phyloP scores from a whole-genome alignment of 306 rosid genomes.

The Neltuma alba region DNA sequence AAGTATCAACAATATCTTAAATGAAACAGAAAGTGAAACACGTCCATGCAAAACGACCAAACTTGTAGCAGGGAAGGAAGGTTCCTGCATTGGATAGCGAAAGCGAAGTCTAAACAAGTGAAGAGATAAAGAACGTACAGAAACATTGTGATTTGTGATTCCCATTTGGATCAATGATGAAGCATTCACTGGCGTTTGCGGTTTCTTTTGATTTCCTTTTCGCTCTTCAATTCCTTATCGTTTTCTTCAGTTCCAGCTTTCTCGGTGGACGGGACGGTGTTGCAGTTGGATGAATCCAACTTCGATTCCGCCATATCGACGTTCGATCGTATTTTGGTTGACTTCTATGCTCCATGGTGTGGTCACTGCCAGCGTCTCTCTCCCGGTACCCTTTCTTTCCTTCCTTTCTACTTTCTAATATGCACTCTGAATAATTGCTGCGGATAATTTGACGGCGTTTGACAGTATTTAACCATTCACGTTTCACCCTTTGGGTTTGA shows the following conservation, averaged over 20 bases:
- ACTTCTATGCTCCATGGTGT: slow-evolving; percentile 82
- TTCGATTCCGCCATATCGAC: slow-evolving; percentile 65
- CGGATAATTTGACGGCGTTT: background rate
- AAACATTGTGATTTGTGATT: background rate
- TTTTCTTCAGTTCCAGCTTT: slow-evolving; percentile 37
- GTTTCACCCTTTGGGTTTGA: slow-evolving; percentile 1
- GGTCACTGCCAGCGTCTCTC: slow-evolving; percentile 79
- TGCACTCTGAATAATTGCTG: background rate
- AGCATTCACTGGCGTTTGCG: background rate
- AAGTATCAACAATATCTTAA: no score
- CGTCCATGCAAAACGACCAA: background rate
- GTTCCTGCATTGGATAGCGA: no score
- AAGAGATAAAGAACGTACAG: background rate
- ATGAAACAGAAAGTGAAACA: background rate
- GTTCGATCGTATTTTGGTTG: slow-evolving; percentile 63
- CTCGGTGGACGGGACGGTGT: slow-evolving; percentile 61
- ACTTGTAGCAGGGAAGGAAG: background rate
- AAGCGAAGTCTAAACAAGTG: background rate
- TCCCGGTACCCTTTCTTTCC: slow-evolving; percentile 49
- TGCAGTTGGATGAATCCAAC: slow-evolving; percentile 72
- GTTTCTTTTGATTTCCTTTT: slow-evolving; percentile 8
- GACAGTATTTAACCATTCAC: background rate
- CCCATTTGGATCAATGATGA: slow-evolving; percentile 1
- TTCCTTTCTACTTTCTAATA: background rate
- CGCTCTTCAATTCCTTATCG: background rate